Base-by-base conservation (phyloP, 139 green algal genomes). In the Coccomyxa sp. region DNA sequence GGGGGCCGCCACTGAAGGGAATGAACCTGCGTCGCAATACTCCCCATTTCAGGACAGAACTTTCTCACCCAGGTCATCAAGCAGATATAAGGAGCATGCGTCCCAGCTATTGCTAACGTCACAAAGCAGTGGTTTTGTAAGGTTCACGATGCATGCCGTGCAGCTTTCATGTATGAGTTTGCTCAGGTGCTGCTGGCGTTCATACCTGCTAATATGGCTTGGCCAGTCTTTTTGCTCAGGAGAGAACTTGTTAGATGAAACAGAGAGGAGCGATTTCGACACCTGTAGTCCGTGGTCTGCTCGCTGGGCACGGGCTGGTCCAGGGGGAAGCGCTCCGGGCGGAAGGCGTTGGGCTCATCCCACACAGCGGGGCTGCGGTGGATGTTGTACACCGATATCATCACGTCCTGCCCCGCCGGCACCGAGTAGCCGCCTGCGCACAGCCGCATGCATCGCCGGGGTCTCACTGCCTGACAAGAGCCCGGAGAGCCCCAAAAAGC, bases 361-460 rank as follows among this genome's bases (percentile, higher is more conserved):
- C 93, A 95, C 30, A 95, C 93, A 45, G 82, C 83, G 76, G 86
- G 91, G 14, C 88, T 94, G 86, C 93, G 94, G 87, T 99, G 97
- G 63, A 99, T 95, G 92, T 99, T 99, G 92, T 99, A 99, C 1
- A 99, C 92, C 68, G 81, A 91, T 82, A 99, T 97, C 92, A 99
- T 97, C 17, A 99, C 91, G 85, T 99, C 97, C 88, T 99, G 97
- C 0, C 91, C 91, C 76, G 85, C 82, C 0, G 90, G 91, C 38
- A 98, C 91, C 17, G 79, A 85, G 59, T 89, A 89, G 18, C 88
- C 90, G 63, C 88, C 91, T 92, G 86, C 66, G 45, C 14, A 10
- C 23, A 57, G 3, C 13, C 28, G n/a, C 17, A 60, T 21, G 66
- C 59, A 38, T 18, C 32, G n/a, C 38, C 38, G 38, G 38, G 38